Conservation (phyloP, 1,284 basidiomycete species). For the Flammula alnicola region DNA sequence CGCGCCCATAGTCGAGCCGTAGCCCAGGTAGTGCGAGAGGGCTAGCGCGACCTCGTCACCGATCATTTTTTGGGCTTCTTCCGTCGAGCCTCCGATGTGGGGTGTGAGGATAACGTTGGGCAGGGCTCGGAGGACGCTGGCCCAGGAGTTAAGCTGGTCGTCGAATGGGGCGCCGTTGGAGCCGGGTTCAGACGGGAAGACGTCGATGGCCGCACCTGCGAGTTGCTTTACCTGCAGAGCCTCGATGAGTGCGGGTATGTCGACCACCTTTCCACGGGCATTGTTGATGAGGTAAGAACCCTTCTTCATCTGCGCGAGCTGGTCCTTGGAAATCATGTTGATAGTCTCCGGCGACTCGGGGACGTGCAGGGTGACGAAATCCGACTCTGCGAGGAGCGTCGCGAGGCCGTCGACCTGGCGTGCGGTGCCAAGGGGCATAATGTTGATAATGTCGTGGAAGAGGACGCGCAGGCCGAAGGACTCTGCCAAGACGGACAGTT, state of each 20-base stretch:
- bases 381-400: constrained; percentile 80
- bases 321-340: constrained; percentile 86
- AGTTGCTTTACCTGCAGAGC: constrained; percentile 86
- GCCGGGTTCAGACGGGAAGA: constrained; percentile 93
- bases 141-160: constrained; percentile 85
- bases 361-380: constrained; percentile 97
- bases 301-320: constrained; percentile 93
- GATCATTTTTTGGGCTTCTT: constrained; percentile 98
- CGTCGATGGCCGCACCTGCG: constrained; percentile 94
- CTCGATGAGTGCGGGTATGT: constrained; percentile 89
- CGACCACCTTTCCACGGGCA: constrained; percentile 93
- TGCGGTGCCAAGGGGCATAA: constrained; percentile 98
- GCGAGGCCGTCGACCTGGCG: constrained; percentile 86
- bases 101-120: constrained; percentile 96
- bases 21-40: constrained; percentile 89
- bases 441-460: constrained; percentile 95
- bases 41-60: constrained; percentile 93
- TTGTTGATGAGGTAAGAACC: constrained; percentile 98
- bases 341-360: constrained; percentile 96
- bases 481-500: constrained; percentile 97
- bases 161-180: constrained; percentile 89
- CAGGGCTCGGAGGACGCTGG: constrained; percentile 71
- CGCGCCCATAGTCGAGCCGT: constrained; percentile 87
- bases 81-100: constrained; percentile 98
- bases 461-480: constrained; percentile 96